phyloP scores from a whole-genome alignment of 179 eudicot genomes.

The Silene noctiflora region DNA sequence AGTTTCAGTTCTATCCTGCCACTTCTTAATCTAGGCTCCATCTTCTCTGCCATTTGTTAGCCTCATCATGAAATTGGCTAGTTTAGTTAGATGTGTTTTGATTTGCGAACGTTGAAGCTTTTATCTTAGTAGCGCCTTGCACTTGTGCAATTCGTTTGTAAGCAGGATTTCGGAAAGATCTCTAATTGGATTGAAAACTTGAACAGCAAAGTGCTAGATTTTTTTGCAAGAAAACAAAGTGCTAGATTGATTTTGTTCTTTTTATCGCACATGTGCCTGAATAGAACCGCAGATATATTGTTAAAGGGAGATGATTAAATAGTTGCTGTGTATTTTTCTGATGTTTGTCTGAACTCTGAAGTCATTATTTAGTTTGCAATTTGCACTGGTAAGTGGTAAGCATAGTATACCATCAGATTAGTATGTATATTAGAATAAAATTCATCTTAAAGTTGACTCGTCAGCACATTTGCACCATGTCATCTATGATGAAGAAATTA shows the following conservation, averaged over 20 bases:
- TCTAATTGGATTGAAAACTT: background rate
- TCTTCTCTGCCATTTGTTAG: background rate
- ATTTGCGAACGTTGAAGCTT: background rate
- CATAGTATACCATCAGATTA: too few relatives aligned
- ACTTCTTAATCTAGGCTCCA: background rate
- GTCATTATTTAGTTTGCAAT: too few relatives aligned
- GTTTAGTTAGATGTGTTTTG: background rate
- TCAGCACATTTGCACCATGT: conserved; percentile 1
- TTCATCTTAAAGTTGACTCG: background rate
- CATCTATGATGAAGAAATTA: conserved; percentile 2
- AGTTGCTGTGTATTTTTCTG: too few relatives aligned
- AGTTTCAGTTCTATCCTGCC: background rate
- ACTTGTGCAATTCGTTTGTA: too few relatives aligned
- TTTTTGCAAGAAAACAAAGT: too few relatives aligned
- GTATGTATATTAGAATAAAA: background rate
- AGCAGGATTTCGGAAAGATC: too few relatives aligned
- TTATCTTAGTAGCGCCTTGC: too few relatives aligned
- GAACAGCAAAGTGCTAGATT: background rate
- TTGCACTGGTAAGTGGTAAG: too few relatives aligned
- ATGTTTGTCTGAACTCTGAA: too few relatives aligned
- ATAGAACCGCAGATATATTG: background rate
- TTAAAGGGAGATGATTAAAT: too few relatives aligned
- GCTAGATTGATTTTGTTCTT: background rate
- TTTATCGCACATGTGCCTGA: background rate
- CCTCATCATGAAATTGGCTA: background rate